Evolutionary conservation across 1,284 basidiomycete species (phyloP).

Genomic region (Ceratobasidium sp.): DNA sequence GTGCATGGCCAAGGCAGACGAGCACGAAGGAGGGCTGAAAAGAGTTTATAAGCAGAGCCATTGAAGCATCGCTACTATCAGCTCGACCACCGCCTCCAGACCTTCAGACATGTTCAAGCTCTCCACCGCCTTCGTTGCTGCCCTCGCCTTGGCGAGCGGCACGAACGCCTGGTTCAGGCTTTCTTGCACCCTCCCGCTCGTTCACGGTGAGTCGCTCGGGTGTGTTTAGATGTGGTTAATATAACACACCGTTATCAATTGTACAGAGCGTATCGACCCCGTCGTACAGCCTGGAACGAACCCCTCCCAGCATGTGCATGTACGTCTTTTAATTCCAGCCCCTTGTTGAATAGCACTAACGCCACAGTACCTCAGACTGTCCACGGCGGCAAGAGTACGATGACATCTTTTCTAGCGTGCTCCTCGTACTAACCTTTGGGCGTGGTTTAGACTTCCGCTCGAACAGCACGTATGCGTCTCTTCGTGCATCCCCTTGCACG

Average conservation of each 20-base stretch:
- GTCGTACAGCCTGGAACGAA: conserved; percentile 60
- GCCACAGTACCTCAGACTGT: neutral
- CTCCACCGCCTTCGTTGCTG: conserved; percentile 44
- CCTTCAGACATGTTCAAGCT: conserved; percentile 28
- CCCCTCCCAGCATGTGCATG: conserved; percentile 62
- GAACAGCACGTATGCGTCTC: conserved; percentile 57
- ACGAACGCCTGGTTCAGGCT: conserved; percentile 62
- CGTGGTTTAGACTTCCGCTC: conserved; percentile 56
- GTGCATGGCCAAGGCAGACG: neutral
- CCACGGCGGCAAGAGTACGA: conserved; percentile 40
- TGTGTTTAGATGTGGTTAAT: neutral
- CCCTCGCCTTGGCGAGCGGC: conserved; percentile 48
- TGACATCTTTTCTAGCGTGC: neutral
- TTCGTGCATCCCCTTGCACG: conserved; percentile 60
- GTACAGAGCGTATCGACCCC: conserved; percentile 61
- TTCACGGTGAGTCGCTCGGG: conserved; percentile 49
- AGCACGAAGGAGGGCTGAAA: neutral
- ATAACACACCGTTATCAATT: neutral
- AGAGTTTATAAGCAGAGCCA: neutral
- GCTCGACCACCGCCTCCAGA: neutral
- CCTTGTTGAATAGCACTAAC: neutral
- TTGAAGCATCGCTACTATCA: neutral
- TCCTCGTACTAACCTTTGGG: neutral
- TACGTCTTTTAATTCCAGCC: conserved; percentile 52
- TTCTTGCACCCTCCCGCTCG: conserved; percentile 60